Base-by-base conservation (phyloP, 2,329 filamentous ascomycete genomes). In the Fusarium sp. region DNA sequence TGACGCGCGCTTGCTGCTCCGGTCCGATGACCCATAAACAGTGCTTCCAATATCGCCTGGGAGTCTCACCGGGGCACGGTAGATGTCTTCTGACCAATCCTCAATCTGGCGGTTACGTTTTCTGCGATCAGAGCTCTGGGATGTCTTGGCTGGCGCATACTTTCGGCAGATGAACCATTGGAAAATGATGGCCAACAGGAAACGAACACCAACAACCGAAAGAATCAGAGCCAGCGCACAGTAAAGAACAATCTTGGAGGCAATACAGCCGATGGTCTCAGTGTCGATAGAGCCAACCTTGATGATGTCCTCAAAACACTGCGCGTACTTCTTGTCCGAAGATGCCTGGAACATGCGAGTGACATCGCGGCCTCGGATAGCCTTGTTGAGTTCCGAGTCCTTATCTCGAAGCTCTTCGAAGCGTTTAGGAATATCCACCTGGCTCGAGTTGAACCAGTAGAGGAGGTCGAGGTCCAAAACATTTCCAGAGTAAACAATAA, bases 31-130 rank as follows among this genome's bases (percentile, higher is more conserved):
- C 46, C 80, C 78, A 10, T 82, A 83, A 58, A 87, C 84, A 45
- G 85, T 88, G 71, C 86, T 90, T 56, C 86, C 85, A 38, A 90
- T 80, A 70, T 97, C 87, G 15, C 88, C 95, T 4, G 89, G 85
- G 64, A 97, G 83, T 66, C 93, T 91, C 51, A 90, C 88, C 24
- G 93, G 92, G 4, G 94, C 91, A 39, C 93, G 91, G 77, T 99
- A 98, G 70, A 99, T 99, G 73, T 99, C 95, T 65, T 98, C 92
- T 12, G 90, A 90, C 95, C 95, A 99, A 71, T 97, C 94, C 76
- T 99, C 95, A 65, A 99, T 99, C 78, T 98, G 93, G 69, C 90
- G 88, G 68, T 93, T 90, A 57, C 95, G 88, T 78, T 93, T 90
- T 75, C 94, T 93, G 65, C 89, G 87, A 74, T 95, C 87, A 6